phyloP scores from a whole-genome alignment of 2,329 filamentous ascomycete species.

The Penicillium crustosum region DNA sequence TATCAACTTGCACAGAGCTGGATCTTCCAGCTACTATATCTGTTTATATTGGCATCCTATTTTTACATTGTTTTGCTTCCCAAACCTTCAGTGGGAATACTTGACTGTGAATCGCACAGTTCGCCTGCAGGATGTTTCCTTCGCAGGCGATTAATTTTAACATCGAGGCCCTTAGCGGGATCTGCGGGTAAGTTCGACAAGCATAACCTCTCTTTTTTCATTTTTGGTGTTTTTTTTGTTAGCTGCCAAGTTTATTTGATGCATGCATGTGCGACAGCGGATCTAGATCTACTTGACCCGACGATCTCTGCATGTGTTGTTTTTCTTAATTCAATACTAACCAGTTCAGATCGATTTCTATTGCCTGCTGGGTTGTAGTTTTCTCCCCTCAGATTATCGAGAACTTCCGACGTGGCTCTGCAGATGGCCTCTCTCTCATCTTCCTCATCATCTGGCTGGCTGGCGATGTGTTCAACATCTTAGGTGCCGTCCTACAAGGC shows the following conservation, averaged over 20 bases:
- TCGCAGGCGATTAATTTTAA: constrained; percentile 62
- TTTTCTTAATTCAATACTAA: constrained; percentile 5
- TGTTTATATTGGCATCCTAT: background rate
- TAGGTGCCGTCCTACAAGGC: constrained; percentile 86
- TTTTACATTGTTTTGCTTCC: background rate
- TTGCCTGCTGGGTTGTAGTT: constrained; percentile 96
- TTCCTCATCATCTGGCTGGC: constrained; percentile 92
- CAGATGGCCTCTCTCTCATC: constrained; percentile 83
- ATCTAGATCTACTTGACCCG: background rate
- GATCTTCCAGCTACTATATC: background rate
- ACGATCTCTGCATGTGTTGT: constrained; percentile 7
- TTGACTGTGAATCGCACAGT: constrained; percentile 10
- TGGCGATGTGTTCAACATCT: constrained; percentile 95
- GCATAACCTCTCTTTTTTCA: background rate
- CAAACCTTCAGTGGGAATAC: background rate
- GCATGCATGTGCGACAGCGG: background rate
- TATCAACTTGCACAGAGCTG: constrained; percentile 8
- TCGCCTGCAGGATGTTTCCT: constrained; percentile 36
- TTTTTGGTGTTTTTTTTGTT: background rate
- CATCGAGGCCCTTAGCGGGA: constrained; percentile 87
- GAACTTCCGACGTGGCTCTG: constrained; percentile 81
- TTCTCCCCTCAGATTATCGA: constrained; percentile 97
- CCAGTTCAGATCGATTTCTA: constrained; percentile 75
- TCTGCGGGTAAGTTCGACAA: constrained; percentile 67
- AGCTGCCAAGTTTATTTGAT: background rate